Conservation (phyloP, 1,284 basidiomycete genomes). For the Marasmius sp. region DNA sequence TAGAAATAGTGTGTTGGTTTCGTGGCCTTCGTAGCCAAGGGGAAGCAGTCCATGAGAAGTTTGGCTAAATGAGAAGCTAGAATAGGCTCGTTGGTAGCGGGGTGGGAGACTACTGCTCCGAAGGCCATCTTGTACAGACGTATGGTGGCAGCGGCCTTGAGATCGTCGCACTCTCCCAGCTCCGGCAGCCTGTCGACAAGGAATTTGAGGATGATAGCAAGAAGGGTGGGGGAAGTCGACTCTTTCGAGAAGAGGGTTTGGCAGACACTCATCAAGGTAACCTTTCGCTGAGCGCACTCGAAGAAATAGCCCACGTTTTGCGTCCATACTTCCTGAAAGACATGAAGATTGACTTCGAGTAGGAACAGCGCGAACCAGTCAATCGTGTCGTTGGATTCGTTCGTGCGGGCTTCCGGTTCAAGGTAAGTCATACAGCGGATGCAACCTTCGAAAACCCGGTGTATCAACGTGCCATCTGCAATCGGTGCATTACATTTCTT, state of each 20-base stretch:
- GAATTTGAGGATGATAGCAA: constrained; percentile 90
- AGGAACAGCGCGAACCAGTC: constrained; percentile 85
- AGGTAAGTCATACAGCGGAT: constrained; percentile 86
- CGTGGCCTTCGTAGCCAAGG: constrained; percentile 87
- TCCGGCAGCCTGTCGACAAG: constrained; percentile 82
- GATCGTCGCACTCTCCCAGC: constrained; percentile 86
- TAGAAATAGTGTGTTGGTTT: constrained; percentile 95
- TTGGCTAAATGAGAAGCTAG: constrained; percentile 91
- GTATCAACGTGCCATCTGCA: constrained; percentile 87
- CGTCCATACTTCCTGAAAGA: constrained; percentile 95
- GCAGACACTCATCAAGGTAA: constrained; percentile 82
- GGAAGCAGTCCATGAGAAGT: constrained; percentile 96
- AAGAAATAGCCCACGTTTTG: constrained; percentile 90
- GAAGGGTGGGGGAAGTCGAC: constrained; percentile 83
- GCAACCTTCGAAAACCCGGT: constrained; percentile 85
- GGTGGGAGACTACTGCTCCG: constrained; percentile 81
- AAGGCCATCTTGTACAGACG: constrained; percentile 98
- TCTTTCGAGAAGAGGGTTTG: constrained; percentile 88
- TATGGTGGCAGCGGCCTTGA: constrained; percentile 79
- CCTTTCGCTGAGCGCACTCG: constrained; percentile 74
- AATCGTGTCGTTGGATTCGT: constrained; percentile 83
- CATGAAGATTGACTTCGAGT: constrained; percentile 82
- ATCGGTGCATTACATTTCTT: constrained; percentile 78
- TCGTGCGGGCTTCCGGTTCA: constrained; percentile 71
- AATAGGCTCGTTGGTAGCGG: constrained; percentile 85